A percentile compares a stretch with the other conserved stretches of the same genome.
Evolutionary conservation across 139 green algal species (phyloP).

Genomic region (Chlamydomonas incerta): DNA sequence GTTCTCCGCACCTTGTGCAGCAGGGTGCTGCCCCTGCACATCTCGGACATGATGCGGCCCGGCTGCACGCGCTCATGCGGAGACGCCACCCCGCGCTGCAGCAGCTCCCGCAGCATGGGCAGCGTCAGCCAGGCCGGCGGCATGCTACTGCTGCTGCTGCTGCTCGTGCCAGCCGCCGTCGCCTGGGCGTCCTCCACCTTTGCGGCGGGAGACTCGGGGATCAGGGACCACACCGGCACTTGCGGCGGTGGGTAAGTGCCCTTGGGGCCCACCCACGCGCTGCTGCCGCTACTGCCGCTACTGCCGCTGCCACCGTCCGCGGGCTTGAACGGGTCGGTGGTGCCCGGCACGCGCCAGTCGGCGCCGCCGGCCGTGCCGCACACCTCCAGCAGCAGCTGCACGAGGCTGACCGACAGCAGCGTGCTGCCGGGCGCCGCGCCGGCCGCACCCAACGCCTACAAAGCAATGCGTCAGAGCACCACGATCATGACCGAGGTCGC

Average conservation of each 20-base stretch:
- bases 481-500: too few species aligned
- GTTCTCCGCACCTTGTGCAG: slow-evolving; percentile 27
- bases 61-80: background rate
- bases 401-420: background rate
- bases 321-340: background rate
- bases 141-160: background rate
- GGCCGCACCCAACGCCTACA: background rate
- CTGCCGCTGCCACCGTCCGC: too few species aligned
- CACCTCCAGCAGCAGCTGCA: slow-evolving; percentile 15
- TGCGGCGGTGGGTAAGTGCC: slow-evolving; percentile 9
- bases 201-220: background rate
- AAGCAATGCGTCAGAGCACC: background rate
- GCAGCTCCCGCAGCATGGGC: background rate
- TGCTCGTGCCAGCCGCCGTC: background rate
- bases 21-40: background rate
- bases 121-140: background rate
- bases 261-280: background rate
- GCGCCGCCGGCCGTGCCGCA: background rate
- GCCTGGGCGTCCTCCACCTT: too few species aligned
- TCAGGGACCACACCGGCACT: background rate
- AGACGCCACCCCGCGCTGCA: background rate
- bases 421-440: background rate
- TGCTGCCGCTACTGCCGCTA: background rate
- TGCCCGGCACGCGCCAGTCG: background rate
- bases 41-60: background rate